phyloP scores from a whole-genome alignment of 179 eudicot species.

The Amaranthus tricolor region DNA sequence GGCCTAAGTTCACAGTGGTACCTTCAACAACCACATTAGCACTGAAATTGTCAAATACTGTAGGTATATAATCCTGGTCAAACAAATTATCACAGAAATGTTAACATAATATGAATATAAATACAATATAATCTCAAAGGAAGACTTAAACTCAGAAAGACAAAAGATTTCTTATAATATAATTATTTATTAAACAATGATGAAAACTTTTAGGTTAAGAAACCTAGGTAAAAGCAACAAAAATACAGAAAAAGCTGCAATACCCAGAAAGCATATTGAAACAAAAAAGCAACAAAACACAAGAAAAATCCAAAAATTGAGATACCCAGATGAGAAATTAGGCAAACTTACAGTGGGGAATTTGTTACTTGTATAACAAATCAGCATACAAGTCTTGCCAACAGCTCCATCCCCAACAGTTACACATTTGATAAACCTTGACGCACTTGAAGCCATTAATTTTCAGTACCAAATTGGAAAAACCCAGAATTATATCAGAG shows the following conservation, averaged over 20 bases:
- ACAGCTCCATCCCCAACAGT: constrained; percentile 93
- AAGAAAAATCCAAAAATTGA: constrained; percentile 10
- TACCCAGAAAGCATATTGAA: constrained; percentile 24
- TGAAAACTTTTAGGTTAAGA: constrained; percentile 30
- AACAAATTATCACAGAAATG: constrained; percentile 1
- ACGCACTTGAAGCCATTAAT: constrained; percentile 66
- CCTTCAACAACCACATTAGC: constrained; percentile 96
- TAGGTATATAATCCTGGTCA: constrained; percentile 83
- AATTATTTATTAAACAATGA: constrained; percentile 11
- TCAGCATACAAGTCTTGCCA: constrained; percentile 85
- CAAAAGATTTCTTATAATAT: neutral
- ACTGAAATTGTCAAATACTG: constrained; percentile 97
- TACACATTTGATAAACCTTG: constrained; percentile 83
- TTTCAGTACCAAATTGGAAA: constrained; percentile 4
- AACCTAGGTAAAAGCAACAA: constrained; percentile 21
- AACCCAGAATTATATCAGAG: constrained; percentile 8
- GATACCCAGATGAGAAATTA: constrained; percentile 22
- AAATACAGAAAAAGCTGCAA: constrained; percentile 42
- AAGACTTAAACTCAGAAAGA: neutral
- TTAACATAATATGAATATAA: neutral
- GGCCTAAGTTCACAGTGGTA: constrained; percentile 90
- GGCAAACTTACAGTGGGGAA: constrained; percentile 68
- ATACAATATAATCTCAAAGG: neutral
- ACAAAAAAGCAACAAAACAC: neutral
- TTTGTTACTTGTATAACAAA: constrained; percentile 85